Base-by-base conservation (phyloP, 2,329 filamentous ascomycete species). In the Cordyceps javanica region DNA sequence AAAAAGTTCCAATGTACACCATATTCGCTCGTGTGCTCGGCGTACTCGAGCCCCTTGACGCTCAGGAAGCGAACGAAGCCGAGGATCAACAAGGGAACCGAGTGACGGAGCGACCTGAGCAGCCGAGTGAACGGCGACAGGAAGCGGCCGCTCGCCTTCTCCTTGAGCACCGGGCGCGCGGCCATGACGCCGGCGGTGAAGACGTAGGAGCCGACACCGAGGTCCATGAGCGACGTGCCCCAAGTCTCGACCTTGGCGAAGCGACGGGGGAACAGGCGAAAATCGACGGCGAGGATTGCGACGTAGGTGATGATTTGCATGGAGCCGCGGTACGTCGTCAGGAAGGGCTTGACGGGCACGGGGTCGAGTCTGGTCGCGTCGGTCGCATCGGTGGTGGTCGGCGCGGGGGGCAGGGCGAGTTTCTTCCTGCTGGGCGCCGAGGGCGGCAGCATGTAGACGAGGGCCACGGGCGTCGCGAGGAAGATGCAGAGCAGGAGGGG, bases 1-100 rank as follows among this genome's bases (percentile, higher is more conserved):
- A 99, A 99, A 73, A 99, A 99, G 72, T 99, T 99, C 94, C 94
- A 99, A 72, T 99, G 94, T 10, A 99, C 90, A 44, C 94, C 94
- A 68, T 99, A 99, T 70, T 99, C 94, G 14, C 90, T 91, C 59
- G 97, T 91, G 75, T 99, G 94, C 71, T 99, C 94, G 3, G 92
- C 92, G 69, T 99, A 99, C 69, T 97, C 91, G 30, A 97, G 77
- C 7, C 90, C 90, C 74, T 99, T 99, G 68, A 97, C 92, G 65
- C 87, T 95, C 63, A 91, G 84, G 25, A 97, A 80, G 25, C 94
- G 85, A 57, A 95, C 77, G 25, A 94, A 69, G 14, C 94, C 94
- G 5, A 99, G 79, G 2, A 88, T 77, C 21, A 97, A 75, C 5
- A 99, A 79, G 1, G 94, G 93, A 26, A 96, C 72, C 1, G 93